Conservation (phyloP, 108 stramenopile species). For the Aureococcus anophagefferens region DNA sequence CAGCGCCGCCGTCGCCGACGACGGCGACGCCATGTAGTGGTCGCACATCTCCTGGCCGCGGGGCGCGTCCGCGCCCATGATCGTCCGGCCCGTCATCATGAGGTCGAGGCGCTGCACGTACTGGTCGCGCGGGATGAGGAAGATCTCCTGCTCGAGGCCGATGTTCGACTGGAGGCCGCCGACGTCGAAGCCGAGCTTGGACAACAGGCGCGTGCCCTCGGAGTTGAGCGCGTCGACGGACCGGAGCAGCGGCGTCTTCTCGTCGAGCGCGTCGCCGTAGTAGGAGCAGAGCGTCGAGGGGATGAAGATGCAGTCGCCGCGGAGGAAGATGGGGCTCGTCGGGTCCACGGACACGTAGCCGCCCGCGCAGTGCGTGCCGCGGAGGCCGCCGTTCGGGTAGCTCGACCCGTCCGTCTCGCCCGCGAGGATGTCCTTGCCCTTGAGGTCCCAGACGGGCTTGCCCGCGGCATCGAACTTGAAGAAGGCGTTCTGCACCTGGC, state of each 20-base stretch:
- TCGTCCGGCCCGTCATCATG: slow-evolving; percentile 78
- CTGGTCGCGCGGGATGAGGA: slow-evolving; percentile 78
- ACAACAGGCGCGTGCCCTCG: slow-evolving; percentile 66
- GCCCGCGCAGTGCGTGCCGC: slow-evolving; percentile 79
- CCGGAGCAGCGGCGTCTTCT: slow-evolving; percentile 88
- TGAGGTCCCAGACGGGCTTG: slow-evolving; percentile 76
- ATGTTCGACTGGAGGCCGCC: slow-evolving; percentile 62
- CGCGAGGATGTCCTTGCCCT: slow-evolving; percentile 77
- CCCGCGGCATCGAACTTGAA: slow-evolving; percentile 68
- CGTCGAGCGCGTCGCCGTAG: slow-evolving; percentile 85
- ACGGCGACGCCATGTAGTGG: slow-evolving; percentile 85
- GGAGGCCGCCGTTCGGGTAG: slow-evolving; percentile 88
- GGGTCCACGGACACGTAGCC: slow-evolving; percentile 83
- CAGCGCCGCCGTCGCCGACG: slow-evolving; percentile 61
- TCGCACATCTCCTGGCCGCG: slow-evolving; percentile 90
- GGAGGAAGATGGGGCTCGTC: slow-evolving; percentile 73
- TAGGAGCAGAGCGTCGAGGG: slow-evolving; percentile 76
- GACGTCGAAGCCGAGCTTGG: slow-evolving; percentile 52
- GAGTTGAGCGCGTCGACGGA: slow-evolving; percentile 73
- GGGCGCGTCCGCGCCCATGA: slow-evolving; percentile 81
- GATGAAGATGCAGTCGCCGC: slow-evolving; percentile 86
- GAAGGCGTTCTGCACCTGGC: slow-evolving; percentile 90
- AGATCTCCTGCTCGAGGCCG: slow-evolving; percentile 92
- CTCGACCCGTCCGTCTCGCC: slow-evolving; percentile 89
- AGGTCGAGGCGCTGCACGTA: slow-evolving; percentile 85